Evolutionary conservation across 208 protist species (phyloP), one percentile per base, ranked within the genome.

Genomic region (Trypanosoma avium): DNA sequence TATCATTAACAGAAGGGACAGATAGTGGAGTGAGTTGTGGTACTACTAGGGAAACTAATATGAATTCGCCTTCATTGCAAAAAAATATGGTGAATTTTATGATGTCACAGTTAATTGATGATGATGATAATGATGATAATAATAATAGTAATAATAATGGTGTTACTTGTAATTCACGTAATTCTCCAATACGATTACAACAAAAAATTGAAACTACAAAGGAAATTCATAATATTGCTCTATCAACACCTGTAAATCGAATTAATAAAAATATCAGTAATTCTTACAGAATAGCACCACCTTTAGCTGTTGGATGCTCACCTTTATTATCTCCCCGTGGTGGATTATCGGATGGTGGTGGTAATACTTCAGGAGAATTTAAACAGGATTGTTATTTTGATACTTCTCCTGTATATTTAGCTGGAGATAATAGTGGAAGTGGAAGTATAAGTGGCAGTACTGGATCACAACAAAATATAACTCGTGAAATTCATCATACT

Each of bases 251-350:
- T n/a, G n/a, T n/a, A n/a, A n/a, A n/a, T n/a, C n/a, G n/a, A n/a
- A n/a, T n/a, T n/a, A n/a, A n/a, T n/a, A n/a, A n/a, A n/a, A n/a
- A n/a, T n/a, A n/a, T n/a, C n/a, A n/a, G n/a, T n/a, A n/a, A n/a
- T n/a, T n/a, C n/a, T n/a, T n/a, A n/a, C n/a, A n/a, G n/a, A n/a
- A n/a, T n/a, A n/a, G 26, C 5, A 30, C 42, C 57, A 22, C 57
- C 57, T 22, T 17, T 30, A n/a, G 57, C 33, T 26, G 47, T 48
- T 46, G 48, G 59, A 19, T 48, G 15, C 33, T 56, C 48, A 46
- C 48, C 59, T 29, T 19, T 27, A 9, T 40, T 19, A 4, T 56
- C 42, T 32, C 40, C 48, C 8, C 33, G 2, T 29, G 24, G 17
- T 22, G 5, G n/a, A 32, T 6, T 9, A 24, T 38, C 0, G 24